These are phyloP conservation scores for Paragyromitra xinjiangensis DNA, from an alignment of 495 filamentous ascomycete genomes.

Conservation along the genomic window DNA sequence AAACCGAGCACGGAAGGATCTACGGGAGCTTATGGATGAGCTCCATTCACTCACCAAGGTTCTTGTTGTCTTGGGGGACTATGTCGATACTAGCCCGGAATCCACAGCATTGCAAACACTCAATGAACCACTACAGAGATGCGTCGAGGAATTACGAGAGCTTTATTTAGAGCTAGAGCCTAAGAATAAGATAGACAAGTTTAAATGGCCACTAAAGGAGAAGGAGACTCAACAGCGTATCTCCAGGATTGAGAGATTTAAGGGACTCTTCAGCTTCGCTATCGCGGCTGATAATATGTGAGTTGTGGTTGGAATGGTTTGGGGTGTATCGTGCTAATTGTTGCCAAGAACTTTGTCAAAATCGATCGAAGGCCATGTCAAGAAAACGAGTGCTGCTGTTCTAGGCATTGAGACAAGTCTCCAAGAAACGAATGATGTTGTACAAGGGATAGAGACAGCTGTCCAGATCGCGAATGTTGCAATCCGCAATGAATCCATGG, in stretches of 20 bases:
- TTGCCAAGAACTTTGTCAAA: slow-evolving; percentile 7
- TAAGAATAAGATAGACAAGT: neutral
- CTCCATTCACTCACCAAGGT: slow-evolving; percentile 20
- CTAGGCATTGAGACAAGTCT: neutral
- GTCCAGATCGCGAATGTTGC: slow-evolving; percentile 1
- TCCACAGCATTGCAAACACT: slow-evolving; percentile 3
- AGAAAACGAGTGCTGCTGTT: slow-evolving; percentile 5
- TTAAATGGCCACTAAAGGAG: slow-evolving; percentile 27
- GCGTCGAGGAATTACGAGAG: neutral
- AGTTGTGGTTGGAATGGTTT: neutral
- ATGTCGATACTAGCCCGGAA: neutral
- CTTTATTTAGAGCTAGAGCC: slow-evolving; percentile 2
- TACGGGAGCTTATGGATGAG: slow-evolving; percentile 31
- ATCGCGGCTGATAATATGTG: slow-evolving; percentile 24
- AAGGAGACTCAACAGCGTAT: slow-evolving; percentile 16
- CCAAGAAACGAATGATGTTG: neutral
- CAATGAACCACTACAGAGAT: neutral
- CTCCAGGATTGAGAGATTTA: slow-evolving; percentile 15
- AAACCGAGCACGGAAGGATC: slow-evolving; percentile 19
- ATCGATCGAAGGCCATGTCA: neutral
- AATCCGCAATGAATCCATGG: neutral
- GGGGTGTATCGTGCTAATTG: neutral
- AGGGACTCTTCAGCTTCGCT: slow-evolving; percentile 9
- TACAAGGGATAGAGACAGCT: neutral
- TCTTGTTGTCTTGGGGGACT: slow-evolving; percentile 9